Conservation (phyloP, 345 rosid species). For the Trapa incisa region DNA sequence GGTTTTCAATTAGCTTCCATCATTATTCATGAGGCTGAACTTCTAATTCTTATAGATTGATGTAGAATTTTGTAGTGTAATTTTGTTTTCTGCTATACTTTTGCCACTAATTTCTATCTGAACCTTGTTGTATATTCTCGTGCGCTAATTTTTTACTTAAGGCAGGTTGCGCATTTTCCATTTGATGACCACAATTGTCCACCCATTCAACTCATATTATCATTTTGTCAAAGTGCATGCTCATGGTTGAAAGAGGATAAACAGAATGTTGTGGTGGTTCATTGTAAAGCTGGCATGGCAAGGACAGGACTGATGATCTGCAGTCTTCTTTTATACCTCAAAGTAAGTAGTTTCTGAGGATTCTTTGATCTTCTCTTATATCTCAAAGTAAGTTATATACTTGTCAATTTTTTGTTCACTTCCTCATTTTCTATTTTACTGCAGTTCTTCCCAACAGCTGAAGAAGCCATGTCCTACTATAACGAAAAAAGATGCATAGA, state of each 20-base stretch:
- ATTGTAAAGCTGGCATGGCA: slow-evolving; percentile 94
- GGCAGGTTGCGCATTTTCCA: slow-evolving; percentile 87
- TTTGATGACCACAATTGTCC: slow-evolving; percentile 96
- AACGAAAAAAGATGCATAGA: slow-evolving; percentile 88
- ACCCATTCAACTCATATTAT: slow-evolving; percentile 67
- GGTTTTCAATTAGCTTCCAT: too few relatives aligned
- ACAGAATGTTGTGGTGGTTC: slow-evolving; percentile 91
- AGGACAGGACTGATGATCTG: slow-evolving; percentile 96
- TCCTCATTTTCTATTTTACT: not conserved
- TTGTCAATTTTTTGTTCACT: not conserved
- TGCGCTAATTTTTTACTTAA: not conserved
- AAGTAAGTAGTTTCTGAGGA: slow-evolving; percentile 25
- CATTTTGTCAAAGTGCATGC: slow-evolving; percentile 89
- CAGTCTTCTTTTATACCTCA: slow-evolving; percentile 76
- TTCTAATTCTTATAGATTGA: too few relatives aligned
- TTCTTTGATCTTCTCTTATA: not conserved
- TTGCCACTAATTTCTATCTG: too few relatives aligned
- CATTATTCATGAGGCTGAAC: too few relatives aligned
- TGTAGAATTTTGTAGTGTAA: too few relatives aligned
- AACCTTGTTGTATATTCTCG: not conserved
- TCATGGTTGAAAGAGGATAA: slow-evolving; percentile 93
- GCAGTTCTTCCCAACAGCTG: slow-evolving; percentile 89
- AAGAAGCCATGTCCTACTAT: slow-evolving; percentile 70
- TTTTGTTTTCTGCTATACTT: too few relatives aligned
- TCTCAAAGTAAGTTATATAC: not conserved